A percentile compares a stretch with the other conserved stretches of the same genome.
Evolutionary conservation across 2,329 filamentous ascomycete genomes (phyloP).

Genomic region (Fusarium tuaranense): DNA sequence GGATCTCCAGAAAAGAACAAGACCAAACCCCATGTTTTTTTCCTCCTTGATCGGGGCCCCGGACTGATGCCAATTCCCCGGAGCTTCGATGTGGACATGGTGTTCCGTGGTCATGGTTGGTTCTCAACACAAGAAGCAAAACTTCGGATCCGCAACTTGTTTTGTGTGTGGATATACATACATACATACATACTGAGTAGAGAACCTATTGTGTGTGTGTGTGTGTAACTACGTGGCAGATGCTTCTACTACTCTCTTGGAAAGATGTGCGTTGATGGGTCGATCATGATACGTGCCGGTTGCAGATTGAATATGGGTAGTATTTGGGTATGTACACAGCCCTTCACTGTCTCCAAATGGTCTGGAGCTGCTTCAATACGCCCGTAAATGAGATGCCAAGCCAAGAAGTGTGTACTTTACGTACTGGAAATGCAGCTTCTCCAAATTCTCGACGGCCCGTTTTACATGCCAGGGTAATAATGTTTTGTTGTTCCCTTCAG

Average conservation of each 20-base stretch:
- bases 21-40: neutral
- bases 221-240: slow-evolving; percentile 13
- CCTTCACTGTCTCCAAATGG: neutral
- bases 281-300: slow-evolving; percentile 18
- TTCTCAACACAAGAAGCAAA: slow-evolving; percentile 22
- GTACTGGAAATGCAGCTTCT: slow-evolving; percentile 8
- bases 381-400: neutral
- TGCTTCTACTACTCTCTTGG: neutral
- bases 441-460: slow-evolving; percentile 9
- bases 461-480: neutral
- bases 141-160: slow-evolving; percentile 38
- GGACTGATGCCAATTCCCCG: slow-evolving; percentile 17
- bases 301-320: slow-evolving; percentile 5
- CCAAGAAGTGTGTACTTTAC: neutral
- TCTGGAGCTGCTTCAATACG: neutral
- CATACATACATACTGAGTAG: neutral
- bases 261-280: slow-evolving; percentile 14
- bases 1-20: neutral
- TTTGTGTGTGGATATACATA: neutral
- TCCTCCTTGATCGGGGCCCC: slow-evolving; percentile 17
- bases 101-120: slow-evolving; percentile 12
- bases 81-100: neutral
- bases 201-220: neutral
- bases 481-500: neutral
- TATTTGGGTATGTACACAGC: neutral